Evolutionary conservation across 441 rosid species (phyloP).

Genomic region (Mallotus repandus): DNA sequence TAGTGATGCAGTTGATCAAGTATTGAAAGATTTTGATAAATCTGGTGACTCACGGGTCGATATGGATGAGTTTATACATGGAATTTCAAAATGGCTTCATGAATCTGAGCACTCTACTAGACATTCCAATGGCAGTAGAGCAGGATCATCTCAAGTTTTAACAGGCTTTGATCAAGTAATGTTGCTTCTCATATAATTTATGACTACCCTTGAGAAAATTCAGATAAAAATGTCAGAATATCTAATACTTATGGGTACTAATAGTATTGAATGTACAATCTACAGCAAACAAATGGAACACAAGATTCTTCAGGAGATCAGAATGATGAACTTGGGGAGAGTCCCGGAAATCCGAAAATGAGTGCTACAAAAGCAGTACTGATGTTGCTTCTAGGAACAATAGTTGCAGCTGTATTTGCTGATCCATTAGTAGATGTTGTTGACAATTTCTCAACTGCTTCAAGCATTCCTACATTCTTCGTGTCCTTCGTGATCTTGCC

Average conservation of each 20-base stretch:
- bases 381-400: slow-evolving; percentile 60
- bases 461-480: slow-evolving; percentile 85
- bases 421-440: slow-evolving; percentile 90
- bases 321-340: slow-evolving; percentile 34
- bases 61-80: slow-evolving; percentile 48
- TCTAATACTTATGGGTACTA: background rate
- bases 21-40: slow-evolving; percentile 67
- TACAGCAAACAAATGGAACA: slow-evolving; percentile 60
- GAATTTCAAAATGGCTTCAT: slow-evolving; percentile 56
- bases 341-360: slow-evolving; percentile 43
- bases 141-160: slow-evolving; percentile 5
- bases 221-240: background rate
- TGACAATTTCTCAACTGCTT: slow-evolving; percentile 76
- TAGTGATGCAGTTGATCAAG: slow-evolving; percentile 55
- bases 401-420: slow-evolving; percentile 80
- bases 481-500: slow-evolving; percentile 83
- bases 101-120: slow-evolving; percentile 38
- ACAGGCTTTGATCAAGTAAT: background rate
- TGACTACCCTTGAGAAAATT: too few species aligned
- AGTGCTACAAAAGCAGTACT: slow-evolving; percentile 57
- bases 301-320: slow-evolving; percentile 38
- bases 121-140: background rate
- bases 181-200: background rate
- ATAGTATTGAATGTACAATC: background rate
- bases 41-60: slow-evolving; percentile 46